Conservation (phyloP, 805 yeast genomes). For the Geotrichum ghanense region DNA sequence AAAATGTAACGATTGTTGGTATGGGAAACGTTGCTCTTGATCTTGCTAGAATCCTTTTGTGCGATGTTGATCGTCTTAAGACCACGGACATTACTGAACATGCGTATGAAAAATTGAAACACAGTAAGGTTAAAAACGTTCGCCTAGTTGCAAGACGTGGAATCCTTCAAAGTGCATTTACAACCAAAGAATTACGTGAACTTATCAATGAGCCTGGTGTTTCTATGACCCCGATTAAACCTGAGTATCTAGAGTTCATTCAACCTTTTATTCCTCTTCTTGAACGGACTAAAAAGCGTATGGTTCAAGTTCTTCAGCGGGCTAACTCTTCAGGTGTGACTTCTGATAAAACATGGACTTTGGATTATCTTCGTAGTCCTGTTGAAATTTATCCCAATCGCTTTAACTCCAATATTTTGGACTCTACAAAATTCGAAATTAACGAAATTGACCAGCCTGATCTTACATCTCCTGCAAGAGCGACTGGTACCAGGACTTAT, state of each 20-base stretch:
- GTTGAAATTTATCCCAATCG: slow-evolving; percentile 31
- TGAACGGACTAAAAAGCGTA: slow-evolving; percentile 50
- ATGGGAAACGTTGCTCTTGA: slow-evolving; percentile 96
- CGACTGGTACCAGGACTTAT: slow-evolving; percentile 28
- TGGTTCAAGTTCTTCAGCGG: slow-evolving; percentile 50
- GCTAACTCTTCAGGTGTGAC: slow-evolving; percentile 22
- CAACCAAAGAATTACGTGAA: slow-evolving; percentile 87
- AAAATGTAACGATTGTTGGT: slow-evolving; percentile 74
- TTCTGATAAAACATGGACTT: slow-evolving; percentile 40
- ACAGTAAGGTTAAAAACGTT: slow-evolving; percentile 49
- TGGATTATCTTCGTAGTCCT: slow-evolving; percentile 65
- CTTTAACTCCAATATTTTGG: slow-evolving; percentile 28
- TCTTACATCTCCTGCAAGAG: slow-evolving; percentile 25
- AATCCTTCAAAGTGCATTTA: slow-evolving; percentile 71
- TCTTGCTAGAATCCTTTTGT: slow-evolving; percentile 67
- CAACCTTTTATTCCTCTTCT: slow-evolving; percentile 23
- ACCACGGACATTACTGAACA: slow-evolving; percentile 59
- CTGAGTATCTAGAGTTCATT: slow-evolving; percentile 24
- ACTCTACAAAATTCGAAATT: slow-evolving; percentile 37
- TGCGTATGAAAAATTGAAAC: slow-evolving; percentile 44
- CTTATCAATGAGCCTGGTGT: slow-evolving; percentile 50
- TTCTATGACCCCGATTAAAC: slow-evolving; percentile 36
- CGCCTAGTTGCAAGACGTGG: slow-evolving; percentile 82
- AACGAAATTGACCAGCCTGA: slow-evolving; percentile 35
- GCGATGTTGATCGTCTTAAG: slow-evolving; percentile 45